Percentiles rank a stretch among this genome's conserved stretches.
Conservation (phyloP, 371 early-diverging fungal species). For the Mortierella sp. region DNA sequence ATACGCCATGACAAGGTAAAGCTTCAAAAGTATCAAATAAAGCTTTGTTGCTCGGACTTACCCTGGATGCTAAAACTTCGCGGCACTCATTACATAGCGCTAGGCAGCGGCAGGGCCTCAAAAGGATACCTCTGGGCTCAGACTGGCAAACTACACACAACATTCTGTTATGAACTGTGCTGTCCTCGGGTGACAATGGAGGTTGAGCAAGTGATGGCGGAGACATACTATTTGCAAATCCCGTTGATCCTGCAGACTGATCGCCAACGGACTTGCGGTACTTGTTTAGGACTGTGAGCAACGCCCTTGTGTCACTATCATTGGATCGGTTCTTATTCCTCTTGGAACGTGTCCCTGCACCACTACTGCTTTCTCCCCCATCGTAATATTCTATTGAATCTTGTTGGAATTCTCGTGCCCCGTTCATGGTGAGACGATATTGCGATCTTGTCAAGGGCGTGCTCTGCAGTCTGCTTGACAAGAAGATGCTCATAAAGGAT, state of each 20-base stretch:
- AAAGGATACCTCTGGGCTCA: constrained; percentile 49
- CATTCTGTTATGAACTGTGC: constrained; percentile 30
- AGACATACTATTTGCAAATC: constrained; percentile 3
- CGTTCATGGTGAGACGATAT: constrained; percentile 28
- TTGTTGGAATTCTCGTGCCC: constrained; percentile 19
- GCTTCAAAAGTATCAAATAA: not conserved
- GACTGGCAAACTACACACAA: constrained; percentile 58
- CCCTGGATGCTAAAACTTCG: constrained; percentile 55
- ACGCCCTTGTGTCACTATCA: constrained; percentile 13
- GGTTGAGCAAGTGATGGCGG: constrained; percentile 40
- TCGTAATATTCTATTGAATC: not conserved
- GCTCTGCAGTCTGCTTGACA: constrained; percentile 48
- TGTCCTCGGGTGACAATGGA: constrained; percentile 1
- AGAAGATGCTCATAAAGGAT: constrained; percentile 54
- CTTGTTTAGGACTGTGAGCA: constrained; percentile 28
- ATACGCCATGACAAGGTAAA: not conserved
- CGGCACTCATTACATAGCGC: constrained; percentile 60
- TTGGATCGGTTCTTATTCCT: constrained; percentile 3
- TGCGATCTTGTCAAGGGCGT: constrained; percentile 45
- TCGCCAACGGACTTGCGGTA: constrained; percentile 29
- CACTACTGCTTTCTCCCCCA: constrained; percentile 11
- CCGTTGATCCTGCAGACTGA: not conserved
- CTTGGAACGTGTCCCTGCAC: not conserved
- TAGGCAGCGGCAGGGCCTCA: constrained; percentile 58
- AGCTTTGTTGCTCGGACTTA: constrained; percentile 6